Percentiles rank a stretch among this genome's conserved stretches.
Evolutionary conservation across 352 stramenopile genomes (phyloP).

Genomic region (Phytopythium oedochilum): DNA sequence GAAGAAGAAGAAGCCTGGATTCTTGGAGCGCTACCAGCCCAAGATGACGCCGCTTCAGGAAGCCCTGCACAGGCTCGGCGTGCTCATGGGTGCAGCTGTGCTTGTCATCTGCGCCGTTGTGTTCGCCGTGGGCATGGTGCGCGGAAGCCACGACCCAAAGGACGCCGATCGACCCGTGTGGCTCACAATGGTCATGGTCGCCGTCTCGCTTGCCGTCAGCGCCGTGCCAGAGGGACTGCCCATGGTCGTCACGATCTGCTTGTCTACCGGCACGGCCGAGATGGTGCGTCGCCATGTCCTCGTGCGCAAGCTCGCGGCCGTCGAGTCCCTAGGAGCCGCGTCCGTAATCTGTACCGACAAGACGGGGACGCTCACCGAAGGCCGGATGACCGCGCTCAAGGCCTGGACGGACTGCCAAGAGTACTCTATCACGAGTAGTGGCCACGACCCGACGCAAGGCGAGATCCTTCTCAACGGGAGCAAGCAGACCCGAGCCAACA

Average conservation of each 20-base stretch:
- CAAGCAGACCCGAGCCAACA: constrained; percentile 34
- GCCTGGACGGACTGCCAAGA: constrained; percentile 68
- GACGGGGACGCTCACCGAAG: constrained; percentile 92
- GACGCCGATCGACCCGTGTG: constrained; percentile 71
- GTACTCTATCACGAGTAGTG: constrained; percentile 63
- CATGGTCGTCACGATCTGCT: constrained; percentile 81
- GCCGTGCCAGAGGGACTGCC: constrained; percentile 74
- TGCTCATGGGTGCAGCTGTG: constrained; percentile 80
- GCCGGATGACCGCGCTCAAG: constrained; percentile 81
- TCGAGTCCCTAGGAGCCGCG: constrained; percentile 85
- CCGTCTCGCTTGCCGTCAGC: constrained; percentile 83
- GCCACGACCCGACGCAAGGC: constrained; percentile 44
- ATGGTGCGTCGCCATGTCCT: constrained; percentile 82
- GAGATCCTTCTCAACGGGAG: constrained; percentile 38
- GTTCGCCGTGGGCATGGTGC: constrained; percentile 71
- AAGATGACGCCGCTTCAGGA: constrained; percentile 85
- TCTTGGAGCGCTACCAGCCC: constrained; percentile 21
- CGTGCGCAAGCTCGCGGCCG: constrained; percentile 81
- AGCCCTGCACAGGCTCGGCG: constrained; percentile 90
- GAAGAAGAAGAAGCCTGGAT: constrained; percentile 11
- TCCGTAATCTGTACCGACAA: constrained; percentile 94
- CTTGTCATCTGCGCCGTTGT: constrained; percentile 86
- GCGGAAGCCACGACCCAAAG: constrained; percentile 39
- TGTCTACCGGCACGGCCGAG: constrained; percentile 60
- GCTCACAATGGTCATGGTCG: constrained; percentile 94